phyloP scores from a whole-genome alignment of 208 protist genomes.

The Herpetomonas muscarum region DNA sequence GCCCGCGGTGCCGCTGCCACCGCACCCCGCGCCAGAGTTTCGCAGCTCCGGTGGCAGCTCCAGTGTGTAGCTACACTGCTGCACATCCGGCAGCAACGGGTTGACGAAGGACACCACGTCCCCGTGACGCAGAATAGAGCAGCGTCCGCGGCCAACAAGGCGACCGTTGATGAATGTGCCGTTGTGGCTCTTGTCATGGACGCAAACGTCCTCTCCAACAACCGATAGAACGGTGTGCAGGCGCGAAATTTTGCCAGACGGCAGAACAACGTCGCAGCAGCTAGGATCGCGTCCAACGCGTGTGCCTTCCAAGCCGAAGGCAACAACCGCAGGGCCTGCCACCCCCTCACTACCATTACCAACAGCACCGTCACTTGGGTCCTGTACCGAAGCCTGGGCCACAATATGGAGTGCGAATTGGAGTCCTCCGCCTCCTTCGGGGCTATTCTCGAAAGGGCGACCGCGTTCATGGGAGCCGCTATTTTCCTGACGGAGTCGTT shows the following conservation, averaged over 20 bases:
- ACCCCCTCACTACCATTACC: background rate
- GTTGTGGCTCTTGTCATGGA: conserved; percentile 67
- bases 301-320: conserved; percentile 38
- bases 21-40: background rate
- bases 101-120: conserved; percentile 61
- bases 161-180: conserved; percentile 74
- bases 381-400: too few species aligned
- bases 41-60: conserved; percentile 3
- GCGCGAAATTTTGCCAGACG: conserved; percentile 24
- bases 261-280: conserved; percentile 31
- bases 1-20: background rate
- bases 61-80: conserved; percentile 27
- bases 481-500: too few species aligned
- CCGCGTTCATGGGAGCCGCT: too few species aligned
- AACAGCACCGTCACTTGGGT: too few species aligned
- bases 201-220: conserved; percentile 47
- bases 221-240: conserved; percentile 54
- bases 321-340: background rate
- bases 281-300: conserved; percentile 41
- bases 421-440: too few species aligned
- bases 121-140: conserved; percentile 23
- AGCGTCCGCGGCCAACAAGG: conserved; percentile 31
- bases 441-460: too few species aligned
- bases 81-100: conserved; percentile 28
- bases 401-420: too few species aligned